Conservation (phyloP, 1,284 basidiomycete species). For the Meira nashicola region DNA sequence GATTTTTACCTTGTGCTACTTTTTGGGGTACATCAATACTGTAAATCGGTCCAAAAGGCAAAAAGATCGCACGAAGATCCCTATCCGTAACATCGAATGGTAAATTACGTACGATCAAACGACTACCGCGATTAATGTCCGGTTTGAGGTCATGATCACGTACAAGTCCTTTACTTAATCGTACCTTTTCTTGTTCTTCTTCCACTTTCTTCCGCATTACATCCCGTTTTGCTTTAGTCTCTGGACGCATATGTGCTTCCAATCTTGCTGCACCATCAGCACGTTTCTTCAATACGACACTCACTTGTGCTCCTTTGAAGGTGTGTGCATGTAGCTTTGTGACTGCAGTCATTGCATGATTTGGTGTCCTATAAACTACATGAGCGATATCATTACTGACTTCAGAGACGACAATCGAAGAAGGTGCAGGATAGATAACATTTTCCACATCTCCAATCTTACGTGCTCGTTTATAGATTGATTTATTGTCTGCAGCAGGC, state of each 20-base stretch:
- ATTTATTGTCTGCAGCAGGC: constrained; percentile 39
- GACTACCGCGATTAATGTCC: constrained; percentile 65
- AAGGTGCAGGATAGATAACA: constrained; percentile 31
- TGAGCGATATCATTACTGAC: constrained; percentile 59
- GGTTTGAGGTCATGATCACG: constrained; percentile 3
- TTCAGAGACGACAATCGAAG: constrained; percentile 13
- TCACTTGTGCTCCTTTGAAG: constrained; percentile 81
- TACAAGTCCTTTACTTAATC: background rate
- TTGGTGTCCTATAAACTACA: constrained; percentile 69
- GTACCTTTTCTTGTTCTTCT: constrained; percentile 34
- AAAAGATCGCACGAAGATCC: constrained; percentile 80
- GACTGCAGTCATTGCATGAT: constrained; percentile 68
- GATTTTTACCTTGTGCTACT: constrained; percentile 11
- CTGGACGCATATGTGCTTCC: constrained; percentile 55
- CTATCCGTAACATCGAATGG: constrained; percentile 66
- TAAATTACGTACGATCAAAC: constrained; percentile 87
- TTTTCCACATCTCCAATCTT: constrained; percentile 50
- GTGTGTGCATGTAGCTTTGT: constrained; percentile 85
- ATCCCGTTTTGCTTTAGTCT: constrained; percentile 53
- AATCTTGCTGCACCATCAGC: constrained; percentile 62
- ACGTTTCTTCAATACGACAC: constrained; percentile 84
- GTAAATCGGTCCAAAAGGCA: constrained; percentile 81
- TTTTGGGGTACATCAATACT: constrained; percentile 70
- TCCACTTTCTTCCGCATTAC: constrained; percentile 48
- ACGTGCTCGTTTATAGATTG: constrained; percentile 47